A percentile compares a stretch with the other conserved stretches of the same genome.
phyloP scores from a whole-genome alignment of 257 asterid species.

The Solanum chiquidenum region DNA sequence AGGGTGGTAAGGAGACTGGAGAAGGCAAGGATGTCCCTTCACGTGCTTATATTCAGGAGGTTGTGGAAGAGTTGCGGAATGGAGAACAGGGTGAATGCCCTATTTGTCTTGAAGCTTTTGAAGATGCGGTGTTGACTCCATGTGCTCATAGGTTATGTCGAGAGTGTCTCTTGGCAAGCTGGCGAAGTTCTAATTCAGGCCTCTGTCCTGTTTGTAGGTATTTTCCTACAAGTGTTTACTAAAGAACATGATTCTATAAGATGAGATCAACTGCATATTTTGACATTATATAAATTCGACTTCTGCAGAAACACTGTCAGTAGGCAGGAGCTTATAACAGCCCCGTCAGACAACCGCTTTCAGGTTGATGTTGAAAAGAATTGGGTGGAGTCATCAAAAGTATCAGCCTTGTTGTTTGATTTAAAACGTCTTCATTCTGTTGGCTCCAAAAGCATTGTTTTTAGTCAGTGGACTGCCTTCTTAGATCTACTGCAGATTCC shows the following conservation, averaged over 20 bases:
- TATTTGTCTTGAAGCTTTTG: conserved; percentile 93
- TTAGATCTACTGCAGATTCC: conserved; percentile 89
- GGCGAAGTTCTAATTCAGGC: conserved; percentile 70
- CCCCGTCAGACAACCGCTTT: conserved; percentile 86
- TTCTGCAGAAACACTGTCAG: conserved; percentile 50
- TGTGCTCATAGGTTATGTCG: conserved; percentile 97
- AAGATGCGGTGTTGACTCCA: conserved; percentile 97
- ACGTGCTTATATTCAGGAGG: conserved; percentile 82
- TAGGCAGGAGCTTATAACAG: conserved; percentile 88
- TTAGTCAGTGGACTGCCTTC: conserved; percentile 99
- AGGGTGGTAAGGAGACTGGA: conserved; percentile 41
- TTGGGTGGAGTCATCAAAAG: conserved; percentile 94
- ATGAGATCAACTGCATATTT: conserved; percentile 2
- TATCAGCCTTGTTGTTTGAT: conserved; percentile 74
- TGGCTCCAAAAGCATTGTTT: conserved; percentile 83
- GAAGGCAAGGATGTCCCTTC: conserved; percentile 69
- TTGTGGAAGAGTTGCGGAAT: conserved; percentile 73
- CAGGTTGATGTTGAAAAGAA: conserved; percentile 72
- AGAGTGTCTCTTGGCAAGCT: conserved; percentile 91
- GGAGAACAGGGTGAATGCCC: conserved; percentile 97
- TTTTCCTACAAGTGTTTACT: neutral
- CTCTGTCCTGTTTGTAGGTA: conserved; percentile 99
- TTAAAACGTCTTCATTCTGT: conserved; percentile 29
- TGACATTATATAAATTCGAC: neutral
- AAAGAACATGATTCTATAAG: neutral